Base-by-base conservation (phyloP, 345 rosid genomes). In the Citrus trifoliata region DNA sequence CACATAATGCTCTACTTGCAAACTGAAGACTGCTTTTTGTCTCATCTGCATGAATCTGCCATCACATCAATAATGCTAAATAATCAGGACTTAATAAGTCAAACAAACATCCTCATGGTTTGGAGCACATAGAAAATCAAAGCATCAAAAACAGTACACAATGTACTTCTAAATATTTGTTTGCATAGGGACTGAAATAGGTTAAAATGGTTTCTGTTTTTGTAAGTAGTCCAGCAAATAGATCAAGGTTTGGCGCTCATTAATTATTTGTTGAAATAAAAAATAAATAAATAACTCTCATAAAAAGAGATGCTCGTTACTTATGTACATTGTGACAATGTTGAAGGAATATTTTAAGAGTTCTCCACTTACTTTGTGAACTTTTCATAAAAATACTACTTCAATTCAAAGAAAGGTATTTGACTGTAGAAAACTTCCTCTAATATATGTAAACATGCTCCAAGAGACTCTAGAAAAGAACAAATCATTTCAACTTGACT, bases 1-100 rank as follows among this genome's bases (percentile, higher is more conserved):
- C 91, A 76, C 92, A 95, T 80, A 92, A 78, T 85, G 99, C 99
- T 83, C 99, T 92, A 83, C 98, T 95, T 56, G 99, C 97, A 83
- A 93, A 95, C 61, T 87, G 98, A 80, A 95, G 97, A 87, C 98
- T 95, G 83, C 98, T 93, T 84, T 90, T 95, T 67, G 99, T 95
- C 87, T 95, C 99, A 83, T 95, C 99, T 69, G 96, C 88, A 83
- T 95, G 99, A 85, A 93, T 82, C 99, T 95, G 80, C 59, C 71
- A 86, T 78, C 79, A 86, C 71, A 82, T 71, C 33, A 60, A 82
- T 76, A 72, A 56, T 18, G 67, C 33, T 53, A 62, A 75, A 53
- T 64, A 28, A 32, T 75, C 46, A 35, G 59, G 33, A 61, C 12
- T 68, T 35, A 27, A 53, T 33, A 69, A 30, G 67, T 71, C 70